Conservation (phyloP, 208 protist species). For the Trypanosoma boissoni region DNA sequence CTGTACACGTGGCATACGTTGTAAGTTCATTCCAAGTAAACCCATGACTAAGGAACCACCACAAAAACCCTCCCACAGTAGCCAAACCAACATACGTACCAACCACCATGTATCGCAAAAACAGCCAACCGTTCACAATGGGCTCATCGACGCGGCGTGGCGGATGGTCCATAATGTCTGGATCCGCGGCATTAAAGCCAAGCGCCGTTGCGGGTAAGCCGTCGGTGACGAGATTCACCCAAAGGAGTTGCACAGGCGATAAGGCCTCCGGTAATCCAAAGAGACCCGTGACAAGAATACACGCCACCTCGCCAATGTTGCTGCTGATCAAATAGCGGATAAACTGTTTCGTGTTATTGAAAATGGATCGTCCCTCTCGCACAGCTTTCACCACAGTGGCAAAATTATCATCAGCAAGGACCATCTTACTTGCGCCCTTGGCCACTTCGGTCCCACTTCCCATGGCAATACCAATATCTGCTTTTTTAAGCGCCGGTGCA, state of each 20-base stretch:
- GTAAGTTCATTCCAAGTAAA: conserved; percentile 67
- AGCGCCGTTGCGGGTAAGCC: conserved; percentile 97
- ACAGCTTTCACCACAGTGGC: conserved; percentile 96
- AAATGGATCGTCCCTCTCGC: conserved; percentile 94
- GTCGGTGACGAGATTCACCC: conserved; percentile 99
- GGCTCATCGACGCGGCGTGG: conserved; percentile 83
- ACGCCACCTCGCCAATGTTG: conserved; percentile 96
- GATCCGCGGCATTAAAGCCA: conserved; percentile 88
- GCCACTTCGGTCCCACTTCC: conserved; percentile 97
- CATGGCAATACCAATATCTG: conserved; percentile 99
- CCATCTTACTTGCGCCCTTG: conserved; percentile 96
- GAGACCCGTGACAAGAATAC: conserved; percentile 76
- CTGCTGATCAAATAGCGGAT: conserved; percentile 97
- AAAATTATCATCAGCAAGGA: conserved; percentile 96
- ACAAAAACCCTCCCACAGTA: conserved; percentile 78
- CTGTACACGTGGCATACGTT: conserved; percentile 49
- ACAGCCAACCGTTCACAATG: conserved; percentile 86
- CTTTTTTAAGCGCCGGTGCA: conserved; percentile 97
- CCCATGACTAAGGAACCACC: conserved; percentile 81
- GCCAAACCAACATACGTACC: conserved; percentile 83
- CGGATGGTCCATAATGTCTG: conserved; percentile 89
- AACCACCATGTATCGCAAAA: conserved; percentile 82
- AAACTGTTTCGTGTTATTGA: conserved; percentile 97
- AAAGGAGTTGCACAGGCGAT: conserved; percentile 96
- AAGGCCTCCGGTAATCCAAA: conserved; percentile 93